phyloP scores from a whole-genome alignment of 257 asterid genomes.

The Dorcoceras hygrometricum region DNA sequence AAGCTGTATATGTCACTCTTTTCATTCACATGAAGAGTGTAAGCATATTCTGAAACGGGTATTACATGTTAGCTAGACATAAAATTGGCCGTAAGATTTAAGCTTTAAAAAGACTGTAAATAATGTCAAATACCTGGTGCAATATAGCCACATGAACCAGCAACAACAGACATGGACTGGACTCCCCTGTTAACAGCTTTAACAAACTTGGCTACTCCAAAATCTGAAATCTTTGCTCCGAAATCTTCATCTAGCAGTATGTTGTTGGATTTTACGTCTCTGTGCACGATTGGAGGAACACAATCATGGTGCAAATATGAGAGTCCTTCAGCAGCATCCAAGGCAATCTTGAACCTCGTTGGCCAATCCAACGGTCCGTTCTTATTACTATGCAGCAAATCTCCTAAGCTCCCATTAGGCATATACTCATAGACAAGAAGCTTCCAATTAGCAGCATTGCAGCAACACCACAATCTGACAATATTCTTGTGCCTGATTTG shows the following conservation, averaged over 20 bases:
- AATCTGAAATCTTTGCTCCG: constrained; percentile 75
- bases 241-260: constrained; percentile 57
- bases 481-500: constrained; percentile 81
- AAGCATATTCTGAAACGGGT: constrained; percentile 58
- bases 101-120: neutral
- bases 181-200: constrained; percentile 32
- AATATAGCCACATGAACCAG: constrained; percentile 89
- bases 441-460: constrained; percentile 48
- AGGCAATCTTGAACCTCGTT: constrained; percentile 55
- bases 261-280: constrained; percentile 81
- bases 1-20: constrained; percentile 82
- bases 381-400: constrained; percentile 53
- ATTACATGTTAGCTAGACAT: neutral
- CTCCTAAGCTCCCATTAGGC: constrained; percentile 88
- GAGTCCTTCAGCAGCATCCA: constrained; percentile 84
- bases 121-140: constrained; percentile 67
- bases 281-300: constrained; percentile 79
- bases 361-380: constrained; percentile 56
- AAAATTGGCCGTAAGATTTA: neutral
- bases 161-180: constrained; percentile 67
- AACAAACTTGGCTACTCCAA: constrained; percentile 75
- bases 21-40: constrained; percentile 70
- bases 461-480: constrained; percentile 72
- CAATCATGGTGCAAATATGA: constrained; percentile 87
- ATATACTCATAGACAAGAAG: constrained; percentile 77